Evolutionary conservation across 805 yeast species (phyloP), one percentile per base, ranked within the genome.

Genomic region (Lipomyces kockii): DNA sequence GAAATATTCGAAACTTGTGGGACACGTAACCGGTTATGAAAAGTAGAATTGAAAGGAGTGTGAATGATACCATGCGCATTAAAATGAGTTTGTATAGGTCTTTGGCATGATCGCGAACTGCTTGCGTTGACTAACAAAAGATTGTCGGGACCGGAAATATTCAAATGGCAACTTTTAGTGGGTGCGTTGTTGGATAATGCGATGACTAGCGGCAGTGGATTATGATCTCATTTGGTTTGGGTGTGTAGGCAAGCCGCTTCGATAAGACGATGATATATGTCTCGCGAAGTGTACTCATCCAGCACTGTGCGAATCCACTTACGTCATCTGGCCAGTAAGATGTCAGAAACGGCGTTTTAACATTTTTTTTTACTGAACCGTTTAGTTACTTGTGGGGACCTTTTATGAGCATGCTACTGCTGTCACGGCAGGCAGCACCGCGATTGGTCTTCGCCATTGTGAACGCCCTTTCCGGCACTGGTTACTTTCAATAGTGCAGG

Each of bases 1-100:
- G 62, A 49, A 68, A 57, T 7, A 60, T 62, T 20, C 60, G 57
- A 52, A 58, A 68, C 49, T 64, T 59, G 37, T 68, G 71, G n/a
- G 71, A 65, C 32, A 60, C 58, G 60, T 61, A 68, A 35, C 71
- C 71, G 34, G 71, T 65, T 11, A 58, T 25, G 61, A 65, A 68
- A 7, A 61, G 29, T 2, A 65, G n/a, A n/a, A 58, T 43, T 6
- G 71, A 61, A 5, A 51, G 34, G 20, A 60, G 49, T 9, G 57
- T 56, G 62, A 57, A 54, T 6, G 52, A 12, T 11, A 61, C 53
- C 14, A 63, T 20, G 32, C 70, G 70, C 70, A 67, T 67, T 22
- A 46, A 64, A 52, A 25, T 29, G 55, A 52, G 34, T 17, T 37
- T 37, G 43, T 43, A 43, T 17, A n/a, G 49, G 9, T 17, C 11